Percentiles rank a stretch among this genome's conserved stretches.
phyloP scores from a whole-genome alignment of 257 asterid species.

The Solanum sitiens region DNA sequence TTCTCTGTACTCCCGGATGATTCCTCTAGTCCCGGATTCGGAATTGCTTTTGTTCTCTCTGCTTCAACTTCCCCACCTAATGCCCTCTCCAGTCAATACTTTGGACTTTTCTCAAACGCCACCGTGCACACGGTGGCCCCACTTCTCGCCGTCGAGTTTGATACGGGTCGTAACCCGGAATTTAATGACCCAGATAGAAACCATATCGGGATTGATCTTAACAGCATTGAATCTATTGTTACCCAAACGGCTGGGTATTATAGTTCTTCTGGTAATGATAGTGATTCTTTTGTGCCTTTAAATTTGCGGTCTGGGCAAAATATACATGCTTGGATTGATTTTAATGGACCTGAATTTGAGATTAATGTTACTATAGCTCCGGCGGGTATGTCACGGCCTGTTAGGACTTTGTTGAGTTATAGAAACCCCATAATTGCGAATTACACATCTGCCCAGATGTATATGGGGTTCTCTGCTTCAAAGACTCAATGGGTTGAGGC shows the following conservation, averaged over 20 bases:
- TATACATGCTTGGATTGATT: slow-evolving; percentile 70
- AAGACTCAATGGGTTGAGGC: slow-evolving; percentile 68
- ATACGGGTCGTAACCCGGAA: slow-evolving; percentile 62
- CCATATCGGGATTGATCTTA: slow-evolving; percentile 62
- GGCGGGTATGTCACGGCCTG: slow-evolving; percentile 47
- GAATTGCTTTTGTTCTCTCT: slow-evolving; percentile 66
- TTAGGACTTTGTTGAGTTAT: slow-evolving; percentile 26
- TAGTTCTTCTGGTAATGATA: not conserved
- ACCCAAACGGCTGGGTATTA: slow-evolving; percentile 45
- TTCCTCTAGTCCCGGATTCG: slow-evolving; percentile 69
- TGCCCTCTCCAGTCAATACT: slow-evolving; percentile 49
- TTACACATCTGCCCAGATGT: slow-evolving; percentile 43
- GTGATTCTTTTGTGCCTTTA: slow-evolving; percentile 26
- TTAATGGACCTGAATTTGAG: slow-evolving; percentile 39
- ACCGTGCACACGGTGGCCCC: slow-evolving; percentile 30
- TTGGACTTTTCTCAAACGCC: slow-evolving; percentile 45
- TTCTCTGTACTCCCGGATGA: slow-evolving; percentile 61
- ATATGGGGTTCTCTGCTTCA: slow-evolving; percentile 70
- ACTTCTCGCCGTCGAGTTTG: slow-evolving; percentile 62
- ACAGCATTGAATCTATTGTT: slow-evolving; percentile 22
- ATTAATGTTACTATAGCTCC: slow-evolving; percentile 64
- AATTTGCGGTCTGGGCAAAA: slow-evolving; percentile 57
- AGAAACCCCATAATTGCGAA: slow-evolving; percentile 27
- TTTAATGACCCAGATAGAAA: slow-evolving; percentile 45
- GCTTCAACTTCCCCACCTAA: slow-evolving; percentile 36